A percentile compares a stretch with the other conserved stretches of the same genome.
Conservation (phyloP, 345 rosid genomes). For the Trapa bicornis region DNA sequence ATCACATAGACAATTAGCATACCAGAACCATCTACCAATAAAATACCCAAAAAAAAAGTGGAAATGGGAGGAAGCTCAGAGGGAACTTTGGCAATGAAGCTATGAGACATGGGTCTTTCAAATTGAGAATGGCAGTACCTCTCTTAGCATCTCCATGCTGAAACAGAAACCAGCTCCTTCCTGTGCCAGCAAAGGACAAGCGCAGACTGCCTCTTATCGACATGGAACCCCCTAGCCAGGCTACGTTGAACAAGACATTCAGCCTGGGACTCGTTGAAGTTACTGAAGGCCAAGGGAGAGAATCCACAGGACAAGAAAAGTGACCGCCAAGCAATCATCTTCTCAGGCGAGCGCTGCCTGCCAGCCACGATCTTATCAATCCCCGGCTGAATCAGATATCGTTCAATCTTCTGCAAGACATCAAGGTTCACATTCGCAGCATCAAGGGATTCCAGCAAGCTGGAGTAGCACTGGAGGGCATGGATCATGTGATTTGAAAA, state of each 20-base stretch:
- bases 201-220: constrained; percentile 62
- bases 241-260: constrained; percentile 65
- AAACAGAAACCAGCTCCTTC: constrained; percentile 70
- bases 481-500: constrained; percentile 65
- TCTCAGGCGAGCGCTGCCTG: constrained; percentile 45
- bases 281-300: constrained; percentile 51
- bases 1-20: constrained; percentile 36
- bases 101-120: constrained; percentile 1
- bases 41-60: constrained; percentile 6
- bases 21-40: constrained; percentile 18
- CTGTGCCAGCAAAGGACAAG: constrained; percentile 86
- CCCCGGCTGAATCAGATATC: constrained; percentile 54
- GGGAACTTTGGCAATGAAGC: constrained; percentile 21
- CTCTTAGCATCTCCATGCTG: constrained; percentile 77
- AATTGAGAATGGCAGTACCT: not conserved
- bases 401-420: constrained; percentile 71
- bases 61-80: constrained; percentile 10
- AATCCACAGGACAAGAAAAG: constrained; percentile 62
- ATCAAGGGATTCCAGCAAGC: constrained; percentile 70
- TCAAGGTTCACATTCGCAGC: constrained; percentile 61
- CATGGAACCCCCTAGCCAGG: constrained; percentile 60
- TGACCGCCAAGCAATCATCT: constrained; percentile 60
- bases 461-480: constrained; percentile 50
- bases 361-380: constrained; percentile 57
- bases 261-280: constrained; percentile 77